Conservation (phyloP, 2,329 filamentous ascomycete species). For the Alternaria tenuissima region DNA sequence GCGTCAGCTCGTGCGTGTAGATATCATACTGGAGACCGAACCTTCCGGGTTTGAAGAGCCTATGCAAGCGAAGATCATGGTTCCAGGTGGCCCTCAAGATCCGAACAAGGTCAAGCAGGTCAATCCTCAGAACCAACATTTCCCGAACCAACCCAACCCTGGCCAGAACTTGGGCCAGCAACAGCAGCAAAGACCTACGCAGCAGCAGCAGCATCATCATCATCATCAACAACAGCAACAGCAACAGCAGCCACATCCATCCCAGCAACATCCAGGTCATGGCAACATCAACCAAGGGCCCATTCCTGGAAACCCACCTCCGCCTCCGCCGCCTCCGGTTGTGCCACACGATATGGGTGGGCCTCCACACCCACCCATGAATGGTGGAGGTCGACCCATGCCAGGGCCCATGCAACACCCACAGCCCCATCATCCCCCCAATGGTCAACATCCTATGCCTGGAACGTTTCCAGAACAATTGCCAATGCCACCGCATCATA, state of each 20-base stretch:
- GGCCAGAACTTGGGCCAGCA: constrained; percentile 17
- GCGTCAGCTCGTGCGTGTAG: constrained; percentile 32
- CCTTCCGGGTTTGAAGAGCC: constrained; percentile 26
- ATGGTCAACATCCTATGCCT: constrained; percentile 19
- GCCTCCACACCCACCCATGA: constrained; percentile 3
- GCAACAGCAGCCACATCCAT: not conserved
- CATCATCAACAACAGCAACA: not conserved
- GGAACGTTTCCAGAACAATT: constrained; percentile 23
- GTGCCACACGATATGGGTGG: not conserved
- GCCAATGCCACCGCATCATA: constrained; percentile 8
- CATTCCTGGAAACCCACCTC: constrained; percentile 17
- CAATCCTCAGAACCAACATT: constrained; percentile 7
- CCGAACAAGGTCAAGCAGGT: constrained; percentile 16
- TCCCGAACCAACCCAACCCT: constrained; percentile 7
- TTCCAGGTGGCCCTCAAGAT: constrained; percentile 7
- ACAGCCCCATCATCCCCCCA: constrained; percentile 7
- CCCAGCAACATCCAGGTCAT: constrained; percentile 8
- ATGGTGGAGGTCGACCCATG: not conserved
- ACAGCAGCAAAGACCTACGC: constrained; percentile 18
- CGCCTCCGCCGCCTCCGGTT: constrained; percentile 15
- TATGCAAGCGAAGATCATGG: constrained; percentile 3
- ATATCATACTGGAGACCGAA: constrained; percentile 43
- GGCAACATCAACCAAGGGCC: not conserved
- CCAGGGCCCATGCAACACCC: constrained; percentile 19
- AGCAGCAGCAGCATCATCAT: not conserved